Conservation (phyloP, 768 basidiomycete genomes). For the Rhizopogon vulgaris region DNA sequence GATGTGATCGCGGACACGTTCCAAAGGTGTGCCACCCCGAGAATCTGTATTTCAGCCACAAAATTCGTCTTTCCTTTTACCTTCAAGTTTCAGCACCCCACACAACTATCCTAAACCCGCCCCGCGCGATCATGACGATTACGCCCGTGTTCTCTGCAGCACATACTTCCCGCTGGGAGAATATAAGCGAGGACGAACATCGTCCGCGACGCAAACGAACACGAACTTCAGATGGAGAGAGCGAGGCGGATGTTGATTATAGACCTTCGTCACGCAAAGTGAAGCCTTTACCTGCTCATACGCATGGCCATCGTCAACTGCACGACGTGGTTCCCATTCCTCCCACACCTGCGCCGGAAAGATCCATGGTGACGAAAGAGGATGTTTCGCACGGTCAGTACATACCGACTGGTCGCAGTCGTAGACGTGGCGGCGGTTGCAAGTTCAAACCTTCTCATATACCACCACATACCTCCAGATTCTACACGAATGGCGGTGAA, state of each 20-base stretch:
- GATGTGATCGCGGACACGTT: background rate
- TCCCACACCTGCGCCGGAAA: background rate
- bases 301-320: background rate
- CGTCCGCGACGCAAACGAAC: background rate
- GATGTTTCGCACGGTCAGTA: conserved; percentile 5
- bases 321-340: background rate
- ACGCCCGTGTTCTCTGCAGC: conserved; percentile 27
- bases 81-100: background rate
- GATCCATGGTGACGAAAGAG: background rate
- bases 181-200: conserved; percentile 4
- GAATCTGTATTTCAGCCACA: background rate
- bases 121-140: conserved; percentile 8
- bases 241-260: background rate
- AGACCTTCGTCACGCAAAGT: background rate
- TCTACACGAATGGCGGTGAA: conserved; percentile 39
- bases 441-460: background rate
- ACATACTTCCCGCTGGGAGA: conserved; percentile 21
- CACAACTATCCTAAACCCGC: too few species aligned
- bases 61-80: background rate
- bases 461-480: conserved; percentile 3
- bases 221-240: background rate
- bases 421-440: background rate
- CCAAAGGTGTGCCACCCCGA: background rate
- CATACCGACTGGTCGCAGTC: background rate
- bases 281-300: background rate